Percentiles rank a stretch among this genome's conserved stretches.
phyloP scores from a whole-genome alignment of 768 basidiomycete genomes.

The Suillus alpinus region DNA sequence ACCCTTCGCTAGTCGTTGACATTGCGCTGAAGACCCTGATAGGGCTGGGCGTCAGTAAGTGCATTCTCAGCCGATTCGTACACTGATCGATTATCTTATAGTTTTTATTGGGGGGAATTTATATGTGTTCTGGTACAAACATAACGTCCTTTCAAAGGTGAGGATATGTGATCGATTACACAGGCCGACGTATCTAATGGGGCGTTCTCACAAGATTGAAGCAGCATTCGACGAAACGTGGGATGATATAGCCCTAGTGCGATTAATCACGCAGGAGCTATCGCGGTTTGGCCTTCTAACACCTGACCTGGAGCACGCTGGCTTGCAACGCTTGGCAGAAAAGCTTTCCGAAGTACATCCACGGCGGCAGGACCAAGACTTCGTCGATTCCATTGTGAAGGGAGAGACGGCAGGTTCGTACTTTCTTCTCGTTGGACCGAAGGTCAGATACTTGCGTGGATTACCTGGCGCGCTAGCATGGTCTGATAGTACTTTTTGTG shows the following conservation, averaged over 20 bases:
- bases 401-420: slow-evolving; percentile 70
- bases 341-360: slow-evolving; percentile 38
- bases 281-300: background rate
- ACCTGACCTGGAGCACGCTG: background rate
- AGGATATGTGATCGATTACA: background rate
- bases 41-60: background rate
- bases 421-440: slow-evolving; percentile 75
- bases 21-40: background rate
- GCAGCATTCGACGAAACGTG: background rate
- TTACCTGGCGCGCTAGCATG: slow-evolving; percentile 1
- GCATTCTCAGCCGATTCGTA: background rate
- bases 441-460: slow-evolving; percentile 40
- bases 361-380: slow-evolving; percentile 69
- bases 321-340: background rate
- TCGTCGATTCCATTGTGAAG: slow-evolving; percentile 74
- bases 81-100: slow-evolving; percentile 17
- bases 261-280: background rate
- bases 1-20: background rate
- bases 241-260: background rate
- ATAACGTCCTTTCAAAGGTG: slow-evolving; percentile 77
- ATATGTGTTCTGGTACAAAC: slow-evolving; percentile 81
- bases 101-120: slow-evolving; percentile 70
- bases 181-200: background rate
- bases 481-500: slow-evolving; percentile 4
- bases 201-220: background rate